Evolutionary conservation across 331 rosid species (phyloP).

Genomic region (Malus hybrid): DNA sequence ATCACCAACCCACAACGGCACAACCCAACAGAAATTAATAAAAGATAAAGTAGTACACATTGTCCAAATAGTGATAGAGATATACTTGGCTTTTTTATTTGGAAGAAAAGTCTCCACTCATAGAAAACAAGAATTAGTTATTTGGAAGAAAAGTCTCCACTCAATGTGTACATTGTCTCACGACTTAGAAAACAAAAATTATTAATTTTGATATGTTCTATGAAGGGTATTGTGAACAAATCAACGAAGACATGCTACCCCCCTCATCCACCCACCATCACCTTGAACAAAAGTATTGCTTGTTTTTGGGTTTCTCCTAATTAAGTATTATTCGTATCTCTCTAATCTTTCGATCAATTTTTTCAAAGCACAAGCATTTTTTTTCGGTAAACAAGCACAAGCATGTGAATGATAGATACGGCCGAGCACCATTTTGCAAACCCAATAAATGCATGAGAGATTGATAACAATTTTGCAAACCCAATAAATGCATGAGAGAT

Average conservation of each 20-base stretch:
- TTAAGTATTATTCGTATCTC: background rate
- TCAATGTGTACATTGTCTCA: too few species aligned
- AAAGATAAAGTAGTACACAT: background rate
- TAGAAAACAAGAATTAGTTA: too few species aligned
- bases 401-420: background rate
- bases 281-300: background rate
- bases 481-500: background rate
- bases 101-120: background rate
- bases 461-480: background rate
- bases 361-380: background rate
- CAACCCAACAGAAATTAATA: background rate
- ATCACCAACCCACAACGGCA: background rate
- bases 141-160: background rate
- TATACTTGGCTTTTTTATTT: background rate
- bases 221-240: background rate
- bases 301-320: background rate
- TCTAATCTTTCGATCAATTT: background rate
- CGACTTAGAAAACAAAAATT: too few species aligned
- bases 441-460: background rate
- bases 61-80: background rate
- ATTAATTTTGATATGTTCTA: background rate
- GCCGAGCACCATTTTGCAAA: background rate
- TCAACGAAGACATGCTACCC: background rate
- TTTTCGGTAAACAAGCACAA: background rate
- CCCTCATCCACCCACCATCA: background rate